Percentiles rank a stretch among this genome's conserved stretches.
phyloP scores from a whole-genome alignment of 768 basidiomycete species.

The Fistulinella prunicolor region DNA sequence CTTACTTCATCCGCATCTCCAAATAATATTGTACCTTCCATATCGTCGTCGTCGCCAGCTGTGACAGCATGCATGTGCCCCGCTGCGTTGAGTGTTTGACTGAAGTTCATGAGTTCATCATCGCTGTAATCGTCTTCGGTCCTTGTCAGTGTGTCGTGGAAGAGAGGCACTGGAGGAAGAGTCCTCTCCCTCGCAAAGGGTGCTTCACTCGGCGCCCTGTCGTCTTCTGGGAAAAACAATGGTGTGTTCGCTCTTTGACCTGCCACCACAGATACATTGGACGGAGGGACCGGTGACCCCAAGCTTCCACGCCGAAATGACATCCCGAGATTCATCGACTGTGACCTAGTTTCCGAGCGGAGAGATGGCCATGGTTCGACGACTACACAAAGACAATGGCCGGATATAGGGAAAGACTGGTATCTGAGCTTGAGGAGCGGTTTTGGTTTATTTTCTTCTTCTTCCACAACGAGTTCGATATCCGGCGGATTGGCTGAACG shows the following conservation, averaged over 20 bases:
- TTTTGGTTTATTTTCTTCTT: slow-evolving; percentile 72
- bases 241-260: slow-evolving; percentile 53
- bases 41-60: slow-evolving; percentile 73
- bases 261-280: slow-evolving; percentile 10
- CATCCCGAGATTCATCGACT: slow-evolving; percentile 31
- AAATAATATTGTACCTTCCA: slow-evolving; percentile 70
- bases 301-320: slow-evolving; percentile 21
- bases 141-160: slow-evolving; percentile 34
- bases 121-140: slow-evolving; percentile 36
- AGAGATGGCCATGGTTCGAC: slow-evolving; percentile 77
- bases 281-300: slow-evolving; percentile 27
- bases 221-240: slow-evolving; percentile 69
- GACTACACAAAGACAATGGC: slow-evolving; percentile 75
- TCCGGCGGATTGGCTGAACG: slow-evolving; percentile 2
- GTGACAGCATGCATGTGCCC: slow-evolving; percentile 56
- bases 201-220: slow-evolving; percentile 40
- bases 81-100: slow-evolving; percentile 61
- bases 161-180: slow-evolving; percentile 42
- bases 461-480: slow-evolving; percentile 46
- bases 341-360: slow-evolving; percentile 33
- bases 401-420: slow-evolving; percentile 66
- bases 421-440: slow-evolving; percentile 63
- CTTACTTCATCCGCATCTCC: slow-evolving; percentile 80
- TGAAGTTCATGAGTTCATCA: slow-evolving; percentile 70
- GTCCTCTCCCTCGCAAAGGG: slow-evolving; percentile 27